These are phyloP conservation scores for Babesia caballi DNA, from an alignment of 169 alveolate species.

Conservation along the genomic window DNA sequence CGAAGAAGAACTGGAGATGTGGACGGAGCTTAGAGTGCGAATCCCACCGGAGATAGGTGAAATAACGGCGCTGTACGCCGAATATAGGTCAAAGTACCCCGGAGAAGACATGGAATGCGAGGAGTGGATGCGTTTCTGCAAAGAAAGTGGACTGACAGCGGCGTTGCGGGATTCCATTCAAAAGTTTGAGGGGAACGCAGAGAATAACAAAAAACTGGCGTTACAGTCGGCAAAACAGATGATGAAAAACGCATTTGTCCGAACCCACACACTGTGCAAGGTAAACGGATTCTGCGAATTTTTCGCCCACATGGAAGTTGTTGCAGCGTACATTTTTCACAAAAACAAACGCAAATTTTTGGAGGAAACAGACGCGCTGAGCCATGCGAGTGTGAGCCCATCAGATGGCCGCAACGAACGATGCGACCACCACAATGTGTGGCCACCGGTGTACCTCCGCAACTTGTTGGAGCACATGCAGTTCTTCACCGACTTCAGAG, in stretches of 20 bases:
- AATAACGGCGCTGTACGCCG: slow-evolving; percentile 15
- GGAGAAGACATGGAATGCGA: slow-evolving; percentile 16
- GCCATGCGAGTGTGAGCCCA: not conserved
- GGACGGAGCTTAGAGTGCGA: slow-evolving; percentile 22
- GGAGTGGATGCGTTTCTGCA: slow-evolving; percentile 20
- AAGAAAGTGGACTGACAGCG: not conserved
- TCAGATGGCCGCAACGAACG: not conserved
- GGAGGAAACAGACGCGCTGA: not conserved
- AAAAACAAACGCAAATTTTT: not conserved
- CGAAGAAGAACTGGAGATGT: not conserved
- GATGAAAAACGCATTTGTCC: slow-evolving; percentile 2
- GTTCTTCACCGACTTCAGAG: slow-evolving; percentile 25
- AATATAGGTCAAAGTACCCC: slow-evolving; percentile 1
- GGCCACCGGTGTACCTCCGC: slow-evolving; percentile 14
- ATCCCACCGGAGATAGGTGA: slow-evolving; percentile 30
- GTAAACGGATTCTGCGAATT: slow-evolving; percentile 32
- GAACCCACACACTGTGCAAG: not conserved
- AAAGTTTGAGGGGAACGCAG: not conserved
- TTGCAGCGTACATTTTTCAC: not conserved
- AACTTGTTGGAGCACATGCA: slow-evolving; percentile 13
- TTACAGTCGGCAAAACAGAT: not conserved
- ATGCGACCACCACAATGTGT: slow-evolving; percentile 28
- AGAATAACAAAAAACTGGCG: not conserved
- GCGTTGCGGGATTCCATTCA: not conserved
- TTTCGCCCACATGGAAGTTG: not conserved